Base-by-base conservation (phyloP, 371 early-diverging fungal species). In the Umbelopsis sp. region DNA sequence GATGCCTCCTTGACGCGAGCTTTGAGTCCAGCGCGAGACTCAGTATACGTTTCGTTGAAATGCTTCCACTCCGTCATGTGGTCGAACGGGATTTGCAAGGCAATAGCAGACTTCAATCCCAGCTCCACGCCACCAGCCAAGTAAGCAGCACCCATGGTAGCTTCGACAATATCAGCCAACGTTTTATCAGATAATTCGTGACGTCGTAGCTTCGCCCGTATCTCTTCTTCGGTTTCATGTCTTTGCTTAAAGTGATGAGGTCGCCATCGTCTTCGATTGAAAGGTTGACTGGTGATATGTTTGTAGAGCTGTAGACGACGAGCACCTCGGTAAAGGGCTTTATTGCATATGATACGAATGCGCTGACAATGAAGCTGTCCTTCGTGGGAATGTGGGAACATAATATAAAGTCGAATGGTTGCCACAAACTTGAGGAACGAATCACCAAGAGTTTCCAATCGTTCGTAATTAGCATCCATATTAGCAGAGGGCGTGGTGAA, bases 371-470 rank as follows among this genome's bases (percentile, higher is more conserved):
- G 92, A 29, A 98, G 78, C 62, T 88, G 87, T 1, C 93, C 93
- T 80, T 97, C 97, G 68, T 95, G 88, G 52, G 90, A 87, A 44
- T 83, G 77, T 0, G 96, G 96, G 50, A 91, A 85, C 37, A 82
- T 76, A 66, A 89, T 90, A 74, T 92, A 97, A 10, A 97, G 76
- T 62, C 92, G 89, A 35, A 93, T 82, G 0, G 93, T 89, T 1
- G 89, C 83, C 32, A 92, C 78, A 66, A 94, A 88, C 76, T 98
- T 99, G n/a, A 99, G 83, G 68, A 97, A 91, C 8, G 93, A 89
- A 74, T 99, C 99, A 3, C 99, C 99, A 1, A 99, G 79, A 8
- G 93, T 92, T 79, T 99, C 99, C 0, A 99, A 81, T 6, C 99
- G 92, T 78, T 99, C 97, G 72, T 99, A 99, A 71, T 95, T 86